Evolutionary conservation across 2,329 filamentous ascomycete genomes (phyloP), one percentile per base, ranked within the genome.

Genomic region (Verticillium longisporum): DNA sequence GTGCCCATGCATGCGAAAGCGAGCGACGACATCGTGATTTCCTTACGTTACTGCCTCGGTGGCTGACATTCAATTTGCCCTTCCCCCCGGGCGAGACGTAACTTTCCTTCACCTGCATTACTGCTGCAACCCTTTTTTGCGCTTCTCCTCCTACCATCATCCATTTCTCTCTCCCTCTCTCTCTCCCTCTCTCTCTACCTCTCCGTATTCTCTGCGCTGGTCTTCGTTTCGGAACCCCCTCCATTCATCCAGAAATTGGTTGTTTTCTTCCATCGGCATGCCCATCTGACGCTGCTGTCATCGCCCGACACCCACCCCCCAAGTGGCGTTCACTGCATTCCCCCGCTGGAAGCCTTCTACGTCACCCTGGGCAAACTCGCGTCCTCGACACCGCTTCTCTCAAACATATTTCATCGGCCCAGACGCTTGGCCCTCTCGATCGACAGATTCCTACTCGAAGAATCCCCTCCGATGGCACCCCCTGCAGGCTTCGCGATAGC

Each of bases 201-300:
- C 56, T 62, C 13, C 50, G 45, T 38, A 55, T 60, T 11, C 45
- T 36, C 37, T 34, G 15, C 55, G 45, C 58, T 63, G 62, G 61
- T 57, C 56, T 26, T 41, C 57, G 38, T 58, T 61, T 45, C n/a
- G 26, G 26, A 26, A 26, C 26, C 26, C 3, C 3, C 14, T 18
- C 14, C 15, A 10, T 31, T 56, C 26, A 26, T 9, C 41, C 41
- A 50, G n/a, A n/a, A n/a, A n/a, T n/a, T n/a, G n/a, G n/a, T n/a
- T n/a, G n/a, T n/a, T n/a, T n/a, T n/a, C 21, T 50, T 50, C n/a
- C 26, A 26, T 26, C 21, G 18, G 41, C n/a, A 21, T 26, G n/a
- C 21, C 7, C 41, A 50, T 50, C 41, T 18, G n/a, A 50, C 7
- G 7, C 11, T 13, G 34, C 34, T 36, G 34, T 14, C 41, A 50